phyloP scores from a whole-genome alignment of 139 green algal genomes.

The Parachlorella kessleri region DNA sequence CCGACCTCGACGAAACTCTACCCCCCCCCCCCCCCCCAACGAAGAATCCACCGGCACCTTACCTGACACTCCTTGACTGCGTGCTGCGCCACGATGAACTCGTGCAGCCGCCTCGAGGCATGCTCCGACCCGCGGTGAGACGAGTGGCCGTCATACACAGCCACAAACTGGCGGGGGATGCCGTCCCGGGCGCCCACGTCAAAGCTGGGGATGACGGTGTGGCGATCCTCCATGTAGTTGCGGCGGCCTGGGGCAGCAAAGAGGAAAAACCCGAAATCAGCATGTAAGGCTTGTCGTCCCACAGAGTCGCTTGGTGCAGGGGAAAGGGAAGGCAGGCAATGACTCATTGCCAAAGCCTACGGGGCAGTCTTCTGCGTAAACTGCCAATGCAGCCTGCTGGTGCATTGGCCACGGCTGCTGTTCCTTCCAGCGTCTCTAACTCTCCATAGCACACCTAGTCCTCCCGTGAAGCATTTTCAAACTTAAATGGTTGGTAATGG shows the following conservation, averaged over 20 bases:
- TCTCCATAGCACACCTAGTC: no score
- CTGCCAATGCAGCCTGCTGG: no score
- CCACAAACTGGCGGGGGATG: slow-evolving; percentile 22
- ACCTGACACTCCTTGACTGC: slow-evolving; percentile 7
- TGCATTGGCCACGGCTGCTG: no score
- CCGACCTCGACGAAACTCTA: background rate
- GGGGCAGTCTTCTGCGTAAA: no score
- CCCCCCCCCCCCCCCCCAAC: background rate
- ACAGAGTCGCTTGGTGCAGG: no score
- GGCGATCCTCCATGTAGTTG: slow-evolving; percentile 15
- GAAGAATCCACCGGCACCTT: background rate
- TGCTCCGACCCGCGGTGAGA: slow-evolving; percentile 17
- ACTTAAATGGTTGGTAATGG: no score
- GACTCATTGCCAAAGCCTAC: no score
- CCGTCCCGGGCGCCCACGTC: background rate
- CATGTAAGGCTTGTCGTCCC: no score
- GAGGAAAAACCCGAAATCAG: no score
- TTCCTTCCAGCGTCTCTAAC: no score
- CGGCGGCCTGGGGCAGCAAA: slow-evolving; percentile 2
- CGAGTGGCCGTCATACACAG: slow-evolving; percentile 30
- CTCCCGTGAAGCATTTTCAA: no score
- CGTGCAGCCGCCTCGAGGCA: slow-evolving; percentile 12
- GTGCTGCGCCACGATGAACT: slow-evolving; percentile 10
- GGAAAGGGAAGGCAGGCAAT: no score
- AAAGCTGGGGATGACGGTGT: slow-evolving; percentile 20